These are phyloP conservation scores for Dichomitus squalens DNA, from an alignment of 1,284 basidiomycete species.

Conservation along the genomic window DNA sequence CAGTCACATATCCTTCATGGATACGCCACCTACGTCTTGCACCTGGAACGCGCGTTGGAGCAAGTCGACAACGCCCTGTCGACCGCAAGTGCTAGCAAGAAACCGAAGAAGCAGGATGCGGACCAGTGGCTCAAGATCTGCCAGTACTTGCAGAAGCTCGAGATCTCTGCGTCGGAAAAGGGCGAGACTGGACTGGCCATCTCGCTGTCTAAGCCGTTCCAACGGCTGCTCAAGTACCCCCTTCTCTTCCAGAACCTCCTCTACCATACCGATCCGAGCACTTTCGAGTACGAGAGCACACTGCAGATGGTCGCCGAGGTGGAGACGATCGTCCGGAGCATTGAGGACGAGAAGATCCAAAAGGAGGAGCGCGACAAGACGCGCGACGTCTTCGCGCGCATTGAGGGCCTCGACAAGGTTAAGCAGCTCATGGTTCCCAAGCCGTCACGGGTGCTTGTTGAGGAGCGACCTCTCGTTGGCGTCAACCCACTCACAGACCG, in stretches of 20 bases:
- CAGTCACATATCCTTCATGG: slow-evolving; percentile 91
- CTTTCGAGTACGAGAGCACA: slow-evolving; percentile 96
- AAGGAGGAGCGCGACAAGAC: slow-evolving; percentile 95
- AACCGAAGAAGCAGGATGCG: slow-evolving; percentile 78
- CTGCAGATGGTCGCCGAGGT: slow-evolving; percentile 97
- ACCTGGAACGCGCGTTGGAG: slow-evolving; percentile 86
- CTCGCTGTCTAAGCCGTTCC: slow-evolving; percentile 95
- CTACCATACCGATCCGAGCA: slow-evolving; percentile 95
- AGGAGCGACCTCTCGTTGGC: slow-evolving; percentile 61
- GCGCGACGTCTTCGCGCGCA: slow-evolving; percentile 91
- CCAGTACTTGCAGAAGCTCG: slow-evolving; percentile 72
- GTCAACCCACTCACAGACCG: slow-evolving; percentile 26
- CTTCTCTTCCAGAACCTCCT: slow-evolving; percentile 97
- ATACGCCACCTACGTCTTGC: slow-evolving; percentile 90
- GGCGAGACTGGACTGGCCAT: slow-evolving; percentile 94
- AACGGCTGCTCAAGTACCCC: slow-evolving; percentile 95
- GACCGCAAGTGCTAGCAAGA: slow-evolving; percentile 62
- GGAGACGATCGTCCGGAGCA: slow-evolving; percentile 91
- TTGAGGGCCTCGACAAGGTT: slow-evolving; percentile 93
- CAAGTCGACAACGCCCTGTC: slow-evolving; percentile 84
- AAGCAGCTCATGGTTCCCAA: slow-evolving; percentile 87
- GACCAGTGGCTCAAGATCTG: slow-evolving; percentile 78
- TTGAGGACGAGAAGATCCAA: slow-evolving; percentile 97
- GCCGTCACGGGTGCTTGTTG: slow-evolving; percentile 83
- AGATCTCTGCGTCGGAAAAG: slow-evolving; percentile 78